Percentiles rank a stretch among this genome's conserved stretches.
phyloP scores from a whole-genome alignment of 352 stramenopile genomes.

The Phytophthora kernoviae region DNA sequence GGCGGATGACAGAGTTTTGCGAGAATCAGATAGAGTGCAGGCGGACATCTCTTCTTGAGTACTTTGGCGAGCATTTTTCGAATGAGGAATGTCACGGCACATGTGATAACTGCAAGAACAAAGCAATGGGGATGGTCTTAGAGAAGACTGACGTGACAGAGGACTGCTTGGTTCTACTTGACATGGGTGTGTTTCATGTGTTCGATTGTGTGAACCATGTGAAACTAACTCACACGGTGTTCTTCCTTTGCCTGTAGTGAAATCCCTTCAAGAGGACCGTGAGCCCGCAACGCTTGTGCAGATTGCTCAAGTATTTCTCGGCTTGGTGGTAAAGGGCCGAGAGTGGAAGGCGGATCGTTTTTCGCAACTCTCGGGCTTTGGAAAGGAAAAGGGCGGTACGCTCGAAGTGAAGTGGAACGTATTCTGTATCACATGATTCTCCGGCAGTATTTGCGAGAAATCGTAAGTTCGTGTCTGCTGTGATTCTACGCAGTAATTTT shows the following conservation, averaged over 20 bases:
- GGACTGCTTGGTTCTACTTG: slow-evolving; percentile 64
- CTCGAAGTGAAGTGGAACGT: slow-evolving; percentile 79
- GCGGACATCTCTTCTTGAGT: slow-evolving; percentile 82
- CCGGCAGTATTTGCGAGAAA: slow-evolving; percentile 79
- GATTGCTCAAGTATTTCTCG: slow-evolving; percentile 76
- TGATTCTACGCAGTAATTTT: neutral
- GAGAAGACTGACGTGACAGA: slow-evolving; percentile 82
- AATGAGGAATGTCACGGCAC: slow-evolving; percentile 73
- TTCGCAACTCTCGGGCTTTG: slow-evolving; percentile 60
- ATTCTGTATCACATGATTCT: slow-evolving; percentile 91
- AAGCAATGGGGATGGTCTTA: slow-evolving; percentile 58
- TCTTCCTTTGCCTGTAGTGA: slow-evolving; percentile 37
- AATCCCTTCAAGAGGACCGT: slow-evolving; percentile 63
- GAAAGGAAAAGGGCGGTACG: slow-evolving; percentile 73
- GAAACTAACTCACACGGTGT: neutral
- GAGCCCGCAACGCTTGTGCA: slow-evolving; percentile 76
- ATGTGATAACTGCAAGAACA: slow-evolving; percentile 90
- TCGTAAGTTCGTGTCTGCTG: slow-evolving; percentile 34
- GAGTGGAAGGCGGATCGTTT: slow-evolving; percentile 76
- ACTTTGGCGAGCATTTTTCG: slow-evolving; percentile 90
- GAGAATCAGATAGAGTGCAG: slow-evolving; percentile 90
- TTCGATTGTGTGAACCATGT: neutral
- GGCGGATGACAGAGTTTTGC: slow-evolving; percentile 87
- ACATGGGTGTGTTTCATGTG: slow-evolving; percentile 57
- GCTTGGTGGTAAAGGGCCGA: slow-evolving; percentile 64